Conservation (phyloP, 2,329 filamentous ascomycete genomes). For the Clarireedia hainanense region DNA sequence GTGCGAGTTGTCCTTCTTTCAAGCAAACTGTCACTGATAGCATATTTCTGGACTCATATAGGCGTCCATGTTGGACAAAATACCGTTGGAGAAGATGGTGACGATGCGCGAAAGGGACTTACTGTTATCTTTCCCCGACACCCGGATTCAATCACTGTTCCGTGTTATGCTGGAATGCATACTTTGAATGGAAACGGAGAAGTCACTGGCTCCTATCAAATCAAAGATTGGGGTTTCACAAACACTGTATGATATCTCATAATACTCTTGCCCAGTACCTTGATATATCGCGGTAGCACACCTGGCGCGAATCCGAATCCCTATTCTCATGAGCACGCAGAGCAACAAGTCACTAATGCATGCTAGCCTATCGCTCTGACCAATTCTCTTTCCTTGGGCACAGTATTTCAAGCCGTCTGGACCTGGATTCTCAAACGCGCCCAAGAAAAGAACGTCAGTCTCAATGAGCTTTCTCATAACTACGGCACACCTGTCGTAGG, state of each 20-base stretch:
- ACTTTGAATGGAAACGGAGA: conserved; percentile 27
- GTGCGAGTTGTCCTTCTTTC: background rate
- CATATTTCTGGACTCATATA: background rate
- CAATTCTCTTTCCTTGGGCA: conserved; percentile 33
- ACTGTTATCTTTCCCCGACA: conserved; percentile 26
- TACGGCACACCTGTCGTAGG: conserved; percentile 44
- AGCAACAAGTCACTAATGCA: background rate
- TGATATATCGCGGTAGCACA: too few relatives aligned
- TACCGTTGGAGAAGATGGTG: conserved; percentile 21
- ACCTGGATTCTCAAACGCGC: conserved; percentile 18
- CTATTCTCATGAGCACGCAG: background rate
- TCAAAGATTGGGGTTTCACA: conserved; percentile 27
- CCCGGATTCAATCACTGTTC: conserved; percentile 22
- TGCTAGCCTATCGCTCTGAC: conserved; percentile 28
- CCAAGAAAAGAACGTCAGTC: conserved; percentile 9
- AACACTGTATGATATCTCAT: conserved; percentile 19
- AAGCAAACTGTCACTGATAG: background rate
- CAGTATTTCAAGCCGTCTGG: conserved; percentile 27
- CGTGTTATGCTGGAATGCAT: conserved; percentile 26
- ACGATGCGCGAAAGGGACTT: conserved; percentile 22
- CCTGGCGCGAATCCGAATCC: too few relatives aligned
- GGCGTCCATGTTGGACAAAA: conserved; percentile 26
- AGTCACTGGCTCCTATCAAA: conserved; percentile 24
- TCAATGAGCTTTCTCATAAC: conserved; percentile 23
- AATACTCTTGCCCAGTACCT: too few relatives aligned